A percentile compares a stretch with the other conserved stretches of the same genome.
Conservation (phyloP, 2,329 filamentous ascomycete genomes). For the Keithomyces neogunnii region DNA sequence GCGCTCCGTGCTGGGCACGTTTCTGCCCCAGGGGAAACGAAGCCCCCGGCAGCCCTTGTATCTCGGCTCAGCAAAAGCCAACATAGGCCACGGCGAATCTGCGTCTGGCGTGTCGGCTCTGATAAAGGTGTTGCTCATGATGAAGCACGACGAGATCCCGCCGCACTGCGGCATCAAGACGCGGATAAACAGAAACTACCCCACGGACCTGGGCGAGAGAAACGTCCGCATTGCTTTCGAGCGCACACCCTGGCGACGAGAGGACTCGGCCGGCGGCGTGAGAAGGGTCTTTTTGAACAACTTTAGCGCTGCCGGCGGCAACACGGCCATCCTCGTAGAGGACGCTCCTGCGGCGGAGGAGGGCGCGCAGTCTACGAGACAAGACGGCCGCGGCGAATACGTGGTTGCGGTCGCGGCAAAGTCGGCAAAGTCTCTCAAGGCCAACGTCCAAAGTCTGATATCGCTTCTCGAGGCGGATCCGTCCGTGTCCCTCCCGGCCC, state of each 20-base stretch:
- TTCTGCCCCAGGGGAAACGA: slow-evolving; percentile 18
- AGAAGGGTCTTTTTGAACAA: slow-evolving; percentile 54
- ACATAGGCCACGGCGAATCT: slow-evolving; percentile 54
- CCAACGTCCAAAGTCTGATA: slow-evolving; percentile 48
- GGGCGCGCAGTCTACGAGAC: slow-evolving; percentile 30
- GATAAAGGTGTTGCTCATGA: slow-evolving; percentile 54
- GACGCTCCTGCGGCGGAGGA: slow-evolving; percentile 46
- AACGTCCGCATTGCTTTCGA: slow-evolving; percentile 50
- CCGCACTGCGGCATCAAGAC: slow-evolving; percentile 58
- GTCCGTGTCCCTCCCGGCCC: slow-evolving; percentile 42
- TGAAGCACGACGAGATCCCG: slow-evolving; percentile 47
- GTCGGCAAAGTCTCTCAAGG: slow-evolving; percentile 45
- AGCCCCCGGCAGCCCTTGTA: background rate
- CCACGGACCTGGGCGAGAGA: slow-evolving; percentile 41
- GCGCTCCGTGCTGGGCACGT: slow-evolving; percentile 59
- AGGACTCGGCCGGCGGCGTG: slow-evolving; percentile 26
- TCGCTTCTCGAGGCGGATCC: slow-evolving; percentile 43
- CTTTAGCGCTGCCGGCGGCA: slow-evolving; percentile 64
- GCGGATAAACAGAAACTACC: slow-evolving; percentile 49
- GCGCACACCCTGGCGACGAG: slow-evolving; percentile 39
- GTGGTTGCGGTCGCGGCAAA: slow-evolving; percentile 52
- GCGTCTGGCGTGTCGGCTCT: slow-evolving; percentile 40
- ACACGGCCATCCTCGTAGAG: slow-evolving; percentile 60
- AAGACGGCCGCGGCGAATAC: slow-evolving; percentile 37
- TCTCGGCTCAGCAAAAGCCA: slow-evolving; percentile 45